phyloP scores from a whole-genome alignment of 805 yeast species.

The Zygoascus ofunaensis region DNA sequence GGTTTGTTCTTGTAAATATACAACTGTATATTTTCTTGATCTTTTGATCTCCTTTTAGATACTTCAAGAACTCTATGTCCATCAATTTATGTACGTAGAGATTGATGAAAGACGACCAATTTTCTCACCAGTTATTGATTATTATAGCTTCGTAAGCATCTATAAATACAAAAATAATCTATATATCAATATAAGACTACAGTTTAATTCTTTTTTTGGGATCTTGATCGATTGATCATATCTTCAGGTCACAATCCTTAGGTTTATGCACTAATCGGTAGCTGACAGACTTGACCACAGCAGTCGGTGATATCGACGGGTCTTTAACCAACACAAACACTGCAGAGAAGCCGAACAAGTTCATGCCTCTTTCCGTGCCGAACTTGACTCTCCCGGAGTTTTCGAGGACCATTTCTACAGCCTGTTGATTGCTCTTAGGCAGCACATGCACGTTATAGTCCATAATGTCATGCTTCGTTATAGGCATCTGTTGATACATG shows the following conservation, averaged over 20 bases:
- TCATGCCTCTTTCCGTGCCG: slow-evolving; percentile 25
- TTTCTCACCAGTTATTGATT: too few relatives aligned
- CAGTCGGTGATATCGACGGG: slow-evolving; percentile 11
- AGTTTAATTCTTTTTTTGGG: too few relatives aligned
- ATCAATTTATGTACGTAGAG: too few relatives aligned
- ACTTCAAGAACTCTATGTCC: too few relatives aligned
- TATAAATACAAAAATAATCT: too few relatives aligned
- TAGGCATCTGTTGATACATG: slow-evolving; percentile 29
- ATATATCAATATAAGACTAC: too few relatives aligned
- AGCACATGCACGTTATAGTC: slow-evolving; percentile 33
- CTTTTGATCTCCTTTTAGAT: too few relatives aligned
- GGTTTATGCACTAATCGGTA: slow-evolving; percentile 30
- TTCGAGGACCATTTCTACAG: slow-evolving; percentile 22
- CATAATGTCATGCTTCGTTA: slow-evolving; percentile 28
- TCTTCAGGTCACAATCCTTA: slow-evolving; percentile 23
- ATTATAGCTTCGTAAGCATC: too few relatives aligned
- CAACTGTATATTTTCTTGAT: too few relatives aligned
- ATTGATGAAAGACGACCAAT: too few relatives aligned
- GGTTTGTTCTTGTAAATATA: too few relatives aligned
- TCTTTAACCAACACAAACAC: slow-evolving; percentile 22
- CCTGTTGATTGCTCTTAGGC: slow-evolving; percentile 38
- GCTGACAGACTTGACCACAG: slow-evolving; percentile 22
- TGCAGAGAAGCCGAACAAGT: slow-evolving; percentile 28
- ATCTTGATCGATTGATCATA: too few relatives aligned
- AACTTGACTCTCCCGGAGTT: slow-evolving; percentile 29